These are phyloP conservation scores for Ceratobasidium sp. DNA, from an alignment of 1,284 basidiomycete genomes.

Conservation along the genomic window DNA sequence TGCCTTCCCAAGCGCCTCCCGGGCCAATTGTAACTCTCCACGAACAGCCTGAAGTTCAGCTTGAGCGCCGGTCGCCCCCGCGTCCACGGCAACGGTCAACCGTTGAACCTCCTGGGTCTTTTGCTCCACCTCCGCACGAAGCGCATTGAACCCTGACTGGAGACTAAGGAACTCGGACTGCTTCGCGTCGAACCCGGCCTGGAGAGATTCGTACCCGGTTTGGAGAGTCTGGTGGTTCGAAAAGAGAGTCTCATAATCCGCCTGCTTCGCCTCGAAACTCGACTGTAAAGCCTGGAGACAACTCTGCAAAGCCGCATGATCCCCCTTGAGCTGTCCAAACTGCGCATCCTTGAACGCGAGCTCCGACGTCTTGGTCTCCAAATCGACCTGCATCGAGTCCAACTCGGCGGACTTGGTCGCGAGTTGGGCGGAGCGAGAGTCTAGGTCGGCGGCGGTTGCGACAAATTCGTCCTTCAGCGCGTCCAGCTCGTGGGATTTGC, in stretches of 20 bases:
- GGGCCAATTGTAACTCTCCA: constrained; percentile 13
- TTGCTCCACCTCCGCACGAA: constrained; percentile 29
- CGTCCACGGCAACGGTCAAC: constrained; percentile 14
- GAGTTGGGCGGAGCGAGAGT: constrained; percentile 18
- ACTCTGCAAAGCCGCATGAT: constrained; percentile 33
- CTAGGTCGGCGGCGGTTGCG: constrained; percentile 36
- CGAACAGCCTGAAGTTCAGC: constrained; percentile 7
- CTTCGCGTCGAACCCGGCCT: constrained; percentile 38
- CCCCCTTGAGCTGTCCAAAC: constrained; percentile 34
- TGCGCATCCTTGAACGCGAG: constrained; percentile 32
- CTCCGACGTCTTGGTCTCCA: constrained; percentile 35
- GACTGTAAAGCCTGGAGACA: constrained; percentile 39
- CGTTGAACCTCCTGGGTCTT: constrained; percentile 24
- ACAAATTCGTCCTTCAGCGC: constrained; percentile 44
- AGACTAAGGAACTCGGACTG: constrained; percentile 36
- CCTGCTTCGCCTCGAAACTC: constrained; percentile 33
- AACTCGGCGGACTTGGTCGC: constrained; percentile 24
- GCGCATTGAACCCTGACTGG: constrained; percentile 36
- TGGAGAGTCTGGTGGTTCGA: constrained; percentile 23
- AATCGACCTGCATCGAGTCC: constrained; percentile 14
- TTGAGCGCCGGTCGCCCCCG: constrained; percentile 20
- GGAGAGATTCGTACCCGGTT: constrained; percentile 26
- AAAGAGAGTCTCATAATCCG: constrained; percentile 20
- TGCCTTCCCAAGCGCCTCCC: not conserved
- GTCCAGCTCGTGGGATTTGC: constrained; percentile 31